phyloP scores from a whole-genome alignment of 202 grass and related monocot species.

The Sporobolus alterniflorus region DNA sequence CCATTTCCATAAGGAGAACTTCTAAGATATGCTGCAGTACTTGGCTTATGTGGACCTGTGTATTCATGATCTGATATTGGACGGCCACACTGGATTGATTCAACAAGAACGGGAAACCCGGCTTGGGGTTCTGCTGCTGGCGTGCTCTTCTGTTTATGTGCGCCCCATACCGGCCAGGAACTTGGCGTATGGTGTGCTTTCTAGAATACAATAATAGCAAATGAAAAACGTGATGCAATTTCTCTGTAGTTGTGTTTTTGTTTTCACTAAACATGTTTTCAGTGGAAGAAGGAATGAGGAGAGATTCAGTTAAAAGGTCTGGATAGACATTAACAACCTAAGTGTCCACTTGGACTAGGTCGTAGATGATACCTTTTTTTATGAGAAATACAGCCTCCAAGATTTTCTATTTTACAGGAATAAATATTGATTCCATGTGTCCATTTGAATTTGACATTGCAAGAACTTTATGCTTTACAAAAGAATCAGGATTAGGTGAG shows the following conservation, averaged over 20 bases:
- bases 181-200: background rate
- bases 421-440: no score
- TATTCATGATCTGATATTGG: background rate
- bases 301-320: background rate
- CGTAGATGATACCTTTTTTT: background rate
- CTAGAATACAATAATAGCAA: background rate
- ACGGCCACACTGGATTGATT: background rate
- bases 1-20: constrained; percentile 99
- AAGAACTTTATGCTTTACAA: background rate
- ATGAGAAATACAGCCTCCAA: background rate
- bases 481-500: background rate
- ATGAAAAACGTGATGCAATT: background rate
- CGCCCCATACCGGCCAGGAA: background rate
- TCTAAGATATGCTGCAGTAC: constrained; percentile 38
- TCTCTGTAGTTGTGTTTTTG: background rate
- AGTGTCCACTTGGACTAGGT: background rate
- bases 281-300: background rate
- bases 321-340: background rate
- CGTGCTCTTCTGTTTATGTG: background rate
- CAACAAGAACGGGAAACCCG: background rate
- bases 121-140: no score
- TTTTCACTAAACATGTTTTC: background rate
- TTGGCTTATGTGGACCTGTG: background rate
- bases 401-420: background rate
- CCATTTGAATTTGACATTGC: background rate